phyloP scores from a whole-genome alignment of 192 early-diverging fungal genomes.

The Coemansia sp. region DNA sequence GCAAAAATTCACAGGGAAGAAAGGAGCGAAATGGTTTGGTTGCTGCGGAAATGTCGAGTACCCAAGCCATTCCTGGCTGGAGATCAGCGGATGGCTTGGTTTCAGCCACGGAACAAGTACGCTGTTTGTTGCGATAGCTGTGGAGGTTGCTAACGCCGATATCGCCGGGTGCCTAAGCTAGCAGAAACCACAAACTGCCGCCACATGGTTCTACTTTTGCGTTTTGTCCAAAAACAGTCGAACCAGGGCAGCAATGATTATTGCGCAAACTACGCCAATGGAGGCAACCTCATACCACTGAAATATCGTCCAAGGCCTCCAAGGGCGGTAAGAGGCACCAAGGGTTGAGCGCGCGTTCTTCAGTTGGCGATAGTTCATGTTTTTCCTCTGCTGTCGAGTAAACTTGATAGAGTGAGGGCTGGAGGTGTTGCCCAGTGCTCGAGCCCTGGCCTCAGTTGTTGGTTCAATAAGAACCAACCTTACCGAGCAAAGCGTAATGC shows the following conservation, averaged over 20 bases:
- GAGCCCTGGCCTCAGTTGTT: neutral
- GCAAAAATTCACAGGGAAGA: no score
- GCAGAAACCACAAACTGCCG: no score
- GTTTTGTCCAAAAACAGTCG: conserved; percentile 17
- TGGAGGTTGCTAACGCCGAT: no score
- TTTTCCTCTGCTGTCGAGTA: neutral
- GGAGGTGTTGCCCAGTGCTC: neutral
- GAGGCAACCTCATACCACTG: conserved; percentile 17
- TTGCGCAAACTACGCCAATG: conserved; percentile 10
- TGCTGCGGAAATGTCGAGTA: no score
- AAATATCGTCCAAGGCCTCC: conserved; percentile 33
- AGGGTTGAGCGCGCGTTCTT: conserved; percentile 1
- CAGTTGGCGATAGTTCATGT: neutral
- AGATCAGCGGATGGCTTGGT: no score
- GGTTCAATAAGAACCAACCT: conserved; percentile 26
- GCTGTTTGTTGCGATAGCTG: no score
- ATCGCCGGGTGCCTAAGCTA: no score
- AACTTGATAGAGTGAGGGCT: neutral
- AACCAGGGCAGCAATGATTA: conserved; percentile 12
- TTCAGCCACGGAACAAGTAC: no score
- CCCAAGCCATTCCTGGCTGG: no score
- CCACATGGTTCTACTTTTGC: neutral
- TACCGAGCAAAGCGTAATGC: conserved; percentile 33
- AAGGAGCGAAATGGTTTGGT: no score
- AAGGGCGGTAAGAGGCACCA: conserved; percentile 30